Percentiles rank a stretch among this genome's conserved stretches.
Conservation (phyloP, 768 basidiomycete species). For the Daedaleopsis sinensis region DNA sequence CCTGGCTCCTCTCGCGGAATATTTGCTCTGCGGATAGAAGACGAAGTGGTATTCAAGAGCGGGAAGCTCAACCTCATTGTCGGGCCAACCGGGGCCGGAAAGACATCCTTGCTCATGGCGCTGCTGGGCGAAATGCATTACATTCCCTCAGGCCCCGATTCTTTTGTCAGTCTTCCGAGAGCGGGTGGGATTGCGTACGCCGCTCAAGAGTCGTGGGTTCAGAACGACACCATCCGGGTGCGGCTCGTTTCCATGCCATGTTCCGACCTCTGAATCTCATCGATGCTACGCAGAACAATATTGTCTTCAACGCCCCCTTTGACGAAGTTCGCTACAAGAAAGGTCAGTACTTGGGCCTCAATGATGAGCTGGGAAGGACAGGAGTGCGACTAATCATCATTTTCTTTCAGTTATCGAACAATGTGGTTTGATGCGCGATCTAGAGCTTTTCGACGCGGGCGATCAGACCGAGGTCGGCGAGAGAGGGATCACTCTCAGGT, state of each 20-base stretch:
- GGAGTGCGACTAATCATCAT: too few relatives aligned
- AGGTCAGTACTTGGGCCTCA: constrained; percentile 31
- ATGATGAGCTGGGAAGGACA: too few relatives aligned
- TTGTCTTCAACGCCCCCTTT: constrained; percentile 48
- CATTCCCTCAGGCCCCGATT: constrained; percentile 33
- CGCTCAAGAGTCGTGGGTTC: constrained; percentile 55
- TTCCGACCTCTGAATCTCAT: too few relatives aligned
- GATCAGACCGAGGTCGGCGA: constrained; percentile 63
- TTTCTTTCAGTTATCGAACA: constrained; percentile 38
- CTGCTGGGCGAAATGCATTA: constrained; percentile 38
- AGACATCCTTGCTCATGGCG: constrained; percentile 37
- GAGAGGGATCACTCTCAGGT: constrained; percentile 52
- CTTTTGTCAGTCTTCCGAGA: constrained; percentile 47
- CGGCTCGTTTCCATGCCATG: background rate
- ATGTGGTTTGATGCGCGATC: constrained; percentile 47
- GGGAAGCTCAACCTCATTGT: constrained; percentile 34
- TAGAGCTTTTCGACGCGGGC: constrained; percentile 50
- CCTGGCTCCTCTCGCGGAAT: background rate
- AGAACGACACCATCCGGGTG: constrained; percentile 45
- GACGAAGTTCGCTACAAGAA: constrained; percentile 47
- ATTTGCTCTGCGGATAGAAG: constrained; percentile 32
- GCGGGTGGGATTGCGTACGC: constrained; percentile 49
- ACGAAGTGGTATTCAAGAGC: constrained; percentile 30
- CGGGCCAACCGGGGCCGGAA: constrained; percentile 36
- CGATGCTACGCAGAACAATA: constrained; percentile 40